Evolutionary conservation across 345 rosid genomes (phyloP), one percentile per base, ranked within the genome.

Genomic region (Populus euphratica): DNA sequence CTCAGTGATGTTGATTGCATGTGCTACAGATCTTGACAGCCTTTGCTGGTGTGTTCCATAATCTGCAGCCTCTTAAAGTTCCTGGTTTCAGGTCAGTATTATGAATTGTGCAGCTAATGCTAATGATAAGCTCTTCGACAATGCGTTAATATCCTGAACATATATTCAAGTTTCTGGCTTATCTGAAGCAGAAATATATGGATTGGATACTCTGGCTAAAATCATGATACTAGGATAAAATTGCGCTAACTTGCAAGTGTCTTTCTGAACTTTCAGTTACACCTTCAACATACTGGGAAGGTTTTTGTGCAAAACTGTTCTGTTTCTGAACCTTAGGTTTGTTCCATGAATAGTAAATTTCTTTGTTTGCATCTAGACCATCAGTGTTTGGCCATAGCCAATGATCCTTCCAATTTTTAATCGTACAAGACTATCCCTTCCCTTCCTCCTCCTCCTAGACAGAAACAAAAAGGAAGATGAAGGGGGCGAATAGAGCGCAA

Each of bases 31-130:
- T 96, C 81, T 87, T 93, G 85, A 86, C 87, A 68, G 87, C 97
- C 39, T 93, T 96, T 85, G 96, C 98, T 64, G 88, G 84, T 81
- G 89, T 98, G 76, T 96, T 96, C 81, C 99, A 96, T 81, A 86
- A 83, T 62, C 80, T 94, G 84, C 98, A 96, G 83, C 99, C 99
- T 43, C 92, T 92, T 36, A 92, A 91, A 86, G 88, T 92, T 82
- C 98, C 98, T 78, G 88, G 93, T 23, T 96, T 96, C 91, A 93
- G 99, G 99, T 96, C 43, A 78, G 87, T 73, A 68, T 79, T 64
- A 47, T 66, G 72, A 70, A 39, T 80, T 66, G 39, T 61, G 72
- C 52, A 70, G 5, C 49, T 75, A 39, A 59, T 41, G n/a, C 7
- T 35, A 61, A 27, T 41, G 63, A 75, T 72, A 44, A 75, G 49